These are phyloP conservation scores for Talaromyces sp. DNA, from an alignment of 2,329 filamentous ascomycete species.

Conservation along the genomic window DNA sequence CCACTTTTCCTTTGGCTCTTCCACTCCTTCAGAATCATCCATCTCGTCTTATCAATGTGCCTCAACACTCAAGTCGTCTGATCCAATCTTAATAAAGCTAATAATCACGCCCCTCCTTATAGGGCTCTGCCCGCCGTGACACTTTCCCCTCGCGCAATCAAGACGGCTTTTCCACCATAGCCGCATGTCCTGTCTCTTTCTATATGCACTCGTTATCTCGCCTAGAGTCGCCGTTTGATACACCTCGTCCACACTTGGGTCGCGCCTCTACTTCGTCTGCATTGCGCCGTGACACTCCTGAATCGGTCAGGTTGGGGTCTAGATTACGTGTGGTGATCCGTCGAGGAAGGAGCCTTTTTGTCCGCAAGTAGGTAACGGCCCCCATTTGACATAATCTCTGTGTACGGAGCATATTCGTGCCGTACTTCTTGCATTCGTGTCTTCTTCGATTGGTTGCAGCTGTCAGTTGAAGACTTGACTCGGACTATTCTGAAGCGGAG, in stretches of 20 bases:
- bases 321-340: conserved; percentile 35
- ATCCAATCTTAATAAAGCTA: not conserved
- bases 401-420: not conserved
- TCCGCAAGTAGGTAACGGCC: conserved; percentile 32
- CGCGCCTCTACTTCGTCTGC: conserved; percentile 24
- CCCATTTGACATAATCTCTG: not conserved
- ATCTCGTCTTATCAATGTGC: not conserved
- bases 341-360: conserved; percentile 37
- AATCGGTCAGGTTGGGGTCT: conserved; percentile 28
- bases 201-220: conserved; percentile 31
- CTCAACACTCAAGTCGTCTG: not conserved
- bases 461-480: not conserved
- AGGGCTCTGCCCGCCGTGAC: conserved; percentile 17
- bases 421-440: not conserved
- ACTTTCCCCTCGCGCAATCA: conserved; percentile 23
- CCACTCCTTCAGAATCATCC: not conserved
- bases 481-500: not conserved
- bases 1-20: not conserved
- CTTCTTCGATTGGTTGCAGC: not conserved
- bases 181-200: conserved; percentile 31
- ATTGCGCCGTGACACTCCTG: conserved; percentile 7
- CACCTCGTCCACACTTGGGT: conserved; percentile 4
- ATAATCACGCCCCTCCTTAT: conserved; percentile 18
- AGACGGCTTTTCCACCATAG: conserved; percentile 33
- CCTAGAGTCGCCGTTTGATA: conserved; percentile 8